Evolutionary conservation across 2,329 filamentous ascomycete genomes (phyloP).

Genomic region (Tothia fuscella): DNA sequence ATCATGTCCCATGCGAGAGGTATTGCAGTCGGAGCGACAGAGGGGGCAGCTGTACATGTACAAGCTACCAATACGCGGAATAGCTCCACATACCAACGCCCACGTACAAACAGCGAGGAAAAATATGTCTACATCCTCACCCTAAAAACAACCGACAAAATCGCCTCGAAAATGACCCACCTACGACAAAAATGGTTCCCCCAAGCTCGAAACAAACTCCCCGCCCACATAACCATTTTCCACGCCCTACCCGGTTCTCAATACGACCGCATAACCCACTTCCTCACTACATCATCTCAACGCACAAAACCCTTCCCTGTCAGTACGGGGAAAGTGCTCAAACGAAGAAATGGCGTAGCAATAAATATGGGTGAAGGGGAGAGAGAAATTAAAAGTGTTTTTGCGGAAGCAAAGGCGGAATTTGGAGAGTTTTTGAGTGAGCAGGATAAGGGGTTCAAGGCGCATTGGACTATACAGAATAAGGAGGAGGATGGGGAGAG

Average conservation of each 20-base stretch:
- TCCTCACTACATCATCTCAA: slow-evolving; percentile 10
- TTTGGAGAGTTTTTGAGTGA: slow-evolving; percentile 14
- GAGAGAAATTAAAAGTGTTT: neutral
- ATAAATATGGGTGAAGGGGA: neutral
- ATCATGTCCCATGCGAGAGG: too few relatives aligned
- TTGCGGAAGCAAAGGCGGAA: slow-evolving; percentile 9
- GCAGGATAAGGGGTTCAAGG: slow-evolving; percentile 14
- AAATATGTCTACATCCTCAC: slow-evolving; percentile 17
- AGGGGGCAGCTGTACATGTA: too few relatives aligned
- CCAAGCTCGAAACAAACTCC: slow-evolving; percentile 14
- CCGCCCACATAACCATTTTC: slow-evolving; percentile 17
- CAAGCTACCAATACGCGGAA: too few relatives aligned
- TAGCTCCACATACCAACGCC: too few relatives aligned
- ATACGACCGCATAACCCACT: slow-evolving; percentile 10
- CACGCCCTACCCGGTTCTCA: slow-evolving; percentile 17
- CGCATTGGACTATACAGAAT: slow-evolving; percentile 17
- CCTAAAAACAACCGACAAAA: slow-evolving; percentile 13
- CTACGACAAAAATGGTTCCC: slow-evolving; percentile 17
- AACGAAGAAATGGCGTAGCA: neutral
- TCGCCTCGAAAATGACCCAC: slow-evolving; percentile 14
- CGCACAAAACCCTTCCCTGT: neutral
- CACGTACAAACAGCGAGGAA: too few relatives aligned
- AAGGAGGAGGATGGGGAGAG: slow-evolving; percentile 13
- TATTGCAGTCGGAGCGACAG: too few relatives aligned
- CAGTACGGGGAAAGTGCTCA: neutral